A percentile compares a stretch with the other conserved stretches of the same genome.
Conservation (phyloP, 129 eudicot species). For the Chrysanthemum seticuspe region DNA sequence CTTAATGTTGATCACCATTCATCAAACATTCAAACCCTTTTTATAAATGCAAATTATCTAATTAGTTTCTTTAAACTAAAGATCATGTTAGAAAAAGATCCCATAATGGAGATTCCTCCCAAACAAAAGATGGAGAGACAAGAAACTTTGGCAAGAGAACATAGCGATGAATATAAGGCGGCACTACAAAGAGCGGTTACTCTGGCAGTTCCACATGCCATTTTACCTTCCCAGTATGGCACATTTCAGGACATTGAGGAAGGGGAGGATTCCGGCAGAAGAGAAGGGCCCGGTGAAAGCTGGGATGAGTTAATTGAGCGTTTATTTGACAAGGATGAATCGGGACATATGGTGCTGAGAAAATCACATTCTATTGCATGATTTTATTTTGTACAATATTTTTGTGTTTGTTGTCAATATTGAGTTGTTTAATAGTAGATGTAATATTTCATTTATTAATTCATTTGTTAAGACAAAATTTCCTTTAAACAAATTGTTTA, state of each 20-base stretch:
- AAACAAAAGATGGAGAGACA: conserved; percentile 82
- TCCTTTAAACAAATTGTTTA: no score
- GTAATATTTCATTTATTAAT: conserved; percentile 21
- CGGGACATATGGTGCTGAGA: conserved; percentile 54
- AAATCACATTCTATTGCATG: conserved; percentile 28
- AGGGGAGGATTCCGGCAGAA: conserved; percentile 36
- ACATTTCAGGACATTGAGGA: conserved; percentile 56
- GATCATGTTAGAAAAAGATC: conserved; percentile 68
- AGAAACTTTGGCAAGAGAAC: conserved; percentile 57
- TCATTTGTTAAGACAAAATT: conserved; percentile 14
- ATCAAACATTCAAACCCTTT: conserved; percentile 8
- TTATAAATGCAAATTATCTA: neutral
- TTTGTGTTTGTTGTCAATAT: neutral
- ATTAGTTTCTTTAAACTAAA: conserved; percentile 7
- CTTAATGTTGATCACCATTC: neutral
- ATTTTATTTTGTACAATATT: conserved; percentile 6
- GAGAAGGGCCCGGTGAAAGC: conserved; percentile 38
- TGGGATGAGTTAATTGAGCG: conserved; percentile 69
- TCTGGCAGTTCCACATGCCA: conserved; percentile 63
- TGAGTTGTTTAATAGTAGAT: neutral
- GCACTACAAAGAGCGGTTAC: conserved; percentile 68
- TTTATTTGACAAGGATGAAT: conserved; percentile 56
- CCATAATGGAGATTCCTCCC: conserved; percentile 53
- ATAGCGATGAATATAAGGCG: conserved; percentile 55
- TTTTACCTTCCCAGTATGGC: conserved; percentile 60